These are phyloP conservation scores for Claviceps paspali DNA, from an alignment of 2,329 filamentous ascomycete species.

Conservation along the genomic window DNA sequence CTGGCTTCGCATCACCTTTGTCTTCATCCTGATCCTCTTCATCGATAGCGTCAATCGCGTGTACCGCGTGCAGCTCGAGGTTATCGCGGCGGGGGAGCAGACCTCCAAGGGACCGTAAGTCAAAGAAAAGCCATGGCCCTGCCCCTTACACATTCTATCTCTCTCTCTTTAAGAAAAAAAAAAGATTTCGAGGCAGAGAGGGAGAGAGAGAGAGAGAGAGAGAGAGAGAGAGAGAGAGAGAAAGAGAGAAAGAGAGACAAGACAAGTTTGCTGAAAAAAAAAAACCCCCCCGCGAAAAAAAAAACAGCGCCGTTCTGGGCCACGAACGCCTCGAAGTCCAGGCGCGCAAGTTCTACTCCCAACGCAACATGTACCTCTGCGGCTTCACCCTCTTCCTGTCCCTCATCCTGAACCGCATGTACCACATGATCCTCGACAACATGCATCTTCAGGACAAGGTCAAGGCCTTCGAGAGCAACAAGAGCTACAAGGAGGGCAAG, in stretches of 20 bases:
- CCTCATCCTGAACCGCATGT: constrained; percentile 96
- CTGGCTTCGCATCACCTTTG: constrained; percentile 96
- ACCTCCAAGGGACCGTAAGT: constrained; percentile 30
- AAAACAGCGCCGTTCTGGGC: constrained; percentile 51
- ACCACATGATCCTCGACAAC: constrained; percentile 88
- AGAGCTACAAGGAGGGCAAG: constrained; percentile 57
- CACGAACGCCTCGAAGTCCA: constrained; percentile 96
- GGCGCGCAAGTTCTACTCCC: constrained; percentile 98
- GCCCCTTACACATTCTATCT: background rate
- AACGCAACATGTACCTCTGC: constrained; percentile 99
- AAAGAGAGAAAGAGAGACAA: background rate
- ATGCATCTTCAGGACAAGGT: constrained; percentile 86
- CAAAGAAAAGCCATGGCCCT: background rate
- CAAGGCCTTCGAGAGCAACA: constrained; percentile 63
- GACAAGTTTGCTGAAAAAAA: too few species aligned
- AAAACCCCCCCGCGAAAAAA: too few species aligned
- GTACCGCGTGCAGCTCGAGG: constrained; percentile 88
- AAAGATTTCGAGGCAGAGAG: background rate
- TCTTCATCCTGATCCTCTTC: constrained; percentile 97
- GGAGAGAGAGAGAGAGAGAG: background rate
- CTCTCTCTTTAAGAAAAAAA: background rate
- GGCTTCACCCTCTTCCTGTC: constrained; percentile 98
- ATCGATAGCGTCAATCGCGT: constrained; percentile 92
- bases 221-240: background rate
- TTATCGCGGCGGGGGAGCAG: constrained; percentile 54